phyloP scores from a whole-genome alignment of 139 green algal species.

The Tetraselmis chui region DNA sequence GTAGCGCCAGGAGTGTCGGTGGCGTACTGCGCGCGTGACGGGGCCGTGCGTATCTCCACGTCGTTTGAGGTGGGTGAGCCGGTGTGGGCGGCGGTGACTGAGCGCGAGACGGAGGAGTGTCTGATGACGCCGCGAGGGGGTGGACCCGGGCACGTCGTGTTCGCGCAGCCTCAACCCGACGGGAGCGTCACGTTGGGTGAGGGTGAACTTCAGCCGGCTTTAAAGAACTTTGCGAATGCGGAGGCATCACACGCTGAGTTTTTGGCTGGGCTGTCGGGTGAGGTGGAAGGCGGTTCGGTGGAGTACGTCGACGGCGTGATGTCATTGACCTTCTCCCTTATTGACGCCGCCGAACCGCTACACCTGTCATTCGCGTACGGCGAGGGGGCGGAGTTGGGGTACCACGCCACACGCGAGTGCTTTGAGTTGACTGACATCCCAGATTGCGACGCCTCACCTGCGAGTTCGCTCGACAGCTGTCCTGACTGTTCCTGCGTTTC shows the following conservation, averaged over 20 bases:
- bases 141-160: neutral
- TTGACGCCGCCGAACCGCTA: neutral
- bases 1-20: neutral
- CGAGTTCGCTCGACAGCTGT: no score
- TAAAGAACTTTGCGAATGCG: neutral
- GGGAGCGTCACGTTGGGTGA: neutral
- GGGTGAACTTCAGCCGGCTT: neutral
- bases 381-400: neutral
- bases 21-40: neutral
- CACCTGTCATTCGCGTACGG: neutral
- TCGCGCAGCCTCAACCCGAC: neutral
- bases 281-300: neutral
- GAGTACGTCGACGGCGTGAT: neutral
- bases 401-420: neutral
- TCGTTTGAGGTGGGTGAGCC: neutral
- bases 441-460: neutral
- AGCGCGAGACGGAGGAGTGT: neutral
- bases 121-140: neutral
- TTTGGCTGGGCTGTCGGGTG: neutral
- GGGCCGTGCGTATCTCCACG: neutral
- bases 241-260: neutral
- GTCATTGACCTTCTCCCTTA: no score
- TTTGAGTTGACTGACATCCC: neutral
- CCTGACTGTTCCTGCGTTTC: no score
- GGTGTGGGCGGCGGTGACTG: neutral